Conservation (phyloP, 345 rosid species). For the Brassica napus region DNA sequence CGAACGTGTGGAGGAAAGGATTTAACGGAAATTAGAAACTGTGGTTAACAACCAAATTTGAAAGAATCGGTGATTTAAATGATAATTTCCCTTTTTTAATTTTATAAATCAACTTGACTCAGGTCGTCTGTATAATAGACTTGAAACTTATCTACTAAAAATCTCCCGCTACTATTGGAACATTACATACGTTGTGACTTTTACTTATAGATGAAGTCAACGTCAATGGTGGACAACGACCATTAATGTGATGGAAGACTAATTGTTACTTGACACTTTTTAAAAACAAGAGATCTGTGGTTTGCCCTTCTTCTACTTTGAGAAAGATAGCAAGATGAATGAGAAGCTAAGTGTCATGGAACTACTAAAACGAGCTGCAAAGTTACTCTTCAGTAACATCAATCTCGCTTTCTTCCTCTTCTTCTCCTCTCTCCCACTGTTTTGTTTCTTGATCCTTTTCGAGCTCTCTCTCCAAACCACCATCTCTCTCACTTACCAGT, state of each 20-base stretch:
- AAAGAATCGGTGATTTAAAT: too few species aligned
- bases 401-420: conserved; percentile 27
- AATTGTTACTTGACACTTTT: neutral
- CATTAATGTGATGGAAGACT: neutral
- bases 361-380: conserved; percentile 34
- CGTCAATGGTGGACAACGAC: conserved; percentile 9
- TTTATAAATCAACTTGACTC: neutral
- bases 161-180: too few species aligned
- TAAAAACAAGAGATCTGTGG: neutral
- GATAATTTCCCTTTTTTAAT: too few species aligned
- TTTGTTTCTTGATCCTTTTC: conserved; percentile 39
- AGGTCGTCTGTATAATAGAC: neutral
- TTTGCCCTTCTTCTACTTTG: neutral
- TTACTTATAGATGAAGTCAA: conserved; percentile 8
- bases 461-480: conserved; percentile 35
- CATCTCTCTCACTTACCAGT: neutral
- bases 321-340: neutral
- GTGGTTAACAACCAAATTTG: too few species aligned
- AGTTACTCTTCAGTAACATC: conserved; percentile 21
- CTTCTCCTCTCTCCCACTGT: conserved; percentile 39
- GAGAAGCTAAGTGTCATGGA: conserved; percentile 40
- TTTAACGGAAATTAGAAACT: too few species aligned
- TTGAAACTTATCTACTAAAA: too few species aligned
- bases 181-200: too few species aligned
- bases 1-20: neutral